Base-by-base conservation (phyloP, 2,329 filamentous ascomycete species). In the Cladorrhinum sp. region DNA sequence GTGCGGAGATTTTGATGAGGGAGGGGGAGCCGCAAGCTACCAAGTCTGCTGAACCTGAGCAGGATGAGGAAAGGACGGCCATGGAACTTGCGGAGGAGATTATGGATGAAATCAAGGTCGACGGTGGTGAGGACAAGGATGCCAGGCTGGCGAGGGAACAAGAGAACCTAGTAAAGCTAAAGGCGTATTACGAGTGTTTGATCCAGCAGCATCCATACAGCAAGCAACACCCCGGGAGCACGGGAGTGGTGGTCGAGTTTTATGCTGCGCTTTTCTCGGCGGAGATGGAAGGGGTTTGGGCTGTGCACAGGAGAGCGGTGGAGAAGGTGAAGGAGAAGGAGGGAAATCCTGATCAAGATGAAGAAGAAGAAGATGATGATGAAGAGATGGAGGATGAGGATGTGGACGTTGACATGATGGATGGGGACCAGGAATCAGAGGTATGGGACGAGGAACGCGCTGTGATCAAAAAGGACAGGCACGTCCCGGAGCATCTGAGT, bases 1-100 rank as follows among this genome's bases (percentile, higher is more conserved):
- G 91, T 0, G 91, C 91, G 1, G 93, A 96, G 75, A 84, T 97
- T 20, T 76, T 96, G 59, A 86, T 96, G 76, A 84, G 89, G 16
- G 76, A 80, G 26, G 80, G 79, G 62, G 70, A 76, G 69, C 66
- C 64, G 58, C 64, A 21, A 21, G 42, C 16, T 4, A 26, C 58
- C n/a, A n/a, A n/a, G n/a, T n/a, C n/a, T n/a, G n/a, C n/a, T n/a
- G n/a, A n/a, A n/a, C n/a, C n/a, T n/a, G n/a, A 28, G 18, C 49
- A 23, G 12, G 50, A 54, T 54, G 49, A 21, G 58, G 53, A 33
- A 54, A 14, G 23, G 33, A 46, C 42, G 3, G 42, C 16, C 24
- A 58, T 28, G 42, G 42, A 46, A 16, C 4, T 46, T 46, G 14
- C 18, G 48, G n/a, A 36, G 33, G 52, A 16, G 24, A 20, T 8